A percentile compares a stretch with the other conserved stretches of the same genome.
Evolutionary conservation across 2,329 filamentous ascomycete genomes (phyloP).

Genomic region (Dactylellina sp.): DNA sequence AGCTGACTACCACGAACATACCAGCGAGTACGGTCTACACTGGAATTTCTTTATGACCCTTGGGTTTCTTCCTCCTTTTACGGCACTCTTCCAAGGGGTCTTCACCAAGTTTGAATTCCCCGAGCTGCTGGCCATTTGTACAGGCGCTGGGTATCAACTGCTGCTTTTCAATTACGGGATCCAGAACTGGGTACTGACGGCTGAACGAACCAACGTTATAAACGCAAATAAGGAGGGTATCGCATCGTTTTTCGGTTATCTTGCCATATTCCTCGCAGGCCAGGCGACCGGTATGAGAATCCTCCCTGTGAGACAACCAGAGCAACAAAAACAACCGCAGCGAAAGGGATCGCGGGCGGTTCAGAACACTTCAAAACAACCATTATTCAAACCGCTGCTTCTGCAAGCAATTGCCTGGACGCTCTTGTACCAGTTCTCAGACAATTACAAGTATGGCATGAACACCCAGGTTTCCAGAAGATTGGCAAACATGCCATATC

Average conservation of each 20-base stretch:
- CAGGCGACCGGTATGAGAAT: constrained; percentile 84
- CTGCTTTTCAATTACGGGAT: constrained; percentile 80
- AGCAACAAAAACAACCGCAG: constrained; percentile 25
- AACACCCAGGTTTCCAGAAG: constrained; percentile 84
- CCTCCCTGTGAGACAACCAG: constrained; percentile 69
- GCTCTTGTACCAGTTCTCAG: constrained; percentile 76
- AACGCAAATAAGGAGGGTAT: constrained; percentile 94
- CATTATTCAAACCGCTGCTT: constrained; percentile 73
- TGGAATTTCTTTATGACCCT: constrained; percentile 99
- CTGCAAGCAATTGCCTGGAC: constrained; percentile 77
- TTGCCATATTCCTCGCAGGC: constrained; percentile 92
- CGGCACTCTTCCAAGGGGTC: constrained; percentile 81
- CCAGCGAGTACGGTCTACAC: constrained; percentile 96
- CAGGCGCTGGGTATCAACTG: constrained; percentile 75
- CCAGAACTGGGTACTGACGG: constrained; percentile 83
- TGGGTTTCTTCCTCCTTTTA: constrained; percentile 86
- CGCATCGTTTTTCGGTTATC: constrained; percentile 93
- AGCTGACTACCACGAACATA: constrained; percentile 89
- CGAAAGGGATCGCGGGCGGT: constrained; percentile 62
- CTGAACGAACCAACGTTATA: constrained; percentile 80
- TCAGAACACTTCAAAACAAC: constrained; percentile 66
- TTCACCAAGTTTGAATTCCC: constrained; percentile 71
- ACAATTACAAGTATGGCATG: constrained; percentile 76
- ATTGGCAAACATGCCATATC: constrained; percentile 90
- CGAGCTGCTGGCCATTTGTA: constrained; percentile 67